phyloP scores from a whole-genome alignment of 352 stramenopile genomes.

The Phytophthora podocarpi region DNA sequence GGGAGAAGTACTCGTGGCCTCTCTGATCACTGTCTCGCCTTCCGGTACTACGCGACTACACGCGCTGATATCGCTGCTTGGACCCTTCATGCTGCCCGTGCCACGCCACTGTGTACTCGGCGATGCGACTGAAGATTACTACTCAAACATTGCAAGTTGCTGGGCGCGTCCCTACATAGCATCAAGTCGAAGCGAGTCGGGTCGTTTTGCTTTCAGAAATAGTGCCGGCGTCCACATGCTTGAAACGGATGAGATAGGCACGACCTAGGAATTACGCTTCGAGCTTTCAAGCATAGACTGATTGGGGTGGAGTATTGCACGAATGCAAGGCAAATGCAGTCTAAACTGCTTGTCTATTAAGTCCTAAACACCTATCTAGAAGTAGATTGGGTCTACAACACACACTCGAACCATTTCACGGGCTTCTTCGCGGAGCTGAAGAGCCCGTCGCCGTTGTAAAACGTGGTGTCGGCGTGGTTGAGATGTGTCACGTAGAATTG shows the following conservation, averaged over 20 bases:
- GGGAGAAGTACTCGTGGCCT: neutral
- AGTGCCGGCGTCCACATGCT: neutral
- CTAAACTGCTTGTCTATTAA: too few relatives aligned
- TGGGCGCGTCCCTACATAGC: slow-evolving; percentile 4
- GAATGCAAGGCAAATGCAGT: too few relatives aligned
- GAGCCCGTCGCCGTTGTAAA: slow-evolving; percentile 62
- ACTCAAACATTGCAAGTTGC: too few relatives aligned
- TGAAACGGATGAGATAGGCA: slow-evolving; percentile 30
- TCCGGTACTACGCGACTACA: slow-evolving; percentile 29
- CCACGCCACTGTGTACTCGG: neutral
- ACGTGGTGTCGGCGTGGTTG: slow-evolving; percentile 71
- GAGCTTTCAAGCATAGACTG: too few relatives aligned
- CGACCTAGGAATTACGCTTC: too few relatives aligned
- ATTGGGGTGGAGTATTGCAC: too few relatives aligned
- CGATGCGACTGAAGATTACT: slow-evolving; percentile 18
- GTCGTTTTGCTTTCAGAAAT: slow-evolving; percentile 35
- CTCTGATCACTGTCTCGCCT: slow-evolving; percentile 17
- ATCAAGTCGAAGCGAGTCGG: slow-evolving; percentile 8
- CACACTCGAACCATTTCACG: slow-evolving; percentile 77
- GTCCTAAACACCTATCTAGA: neutral
- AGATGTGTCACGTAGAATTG: slow-evolving; percentile 64
- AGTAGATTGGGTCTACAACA: slow-evolving; percentile 35
- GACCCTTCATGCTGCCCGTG: slow-evolving; percentile 30
- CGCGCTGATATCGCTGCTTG: slow-evolving; percentile 18
- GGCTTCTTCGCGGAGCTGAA: slow-evolving; percentile 57